Evolutionary conservation across 805 yeast species (phyloP).

Genomic region (Metschnikowia koreensis): DNA sequence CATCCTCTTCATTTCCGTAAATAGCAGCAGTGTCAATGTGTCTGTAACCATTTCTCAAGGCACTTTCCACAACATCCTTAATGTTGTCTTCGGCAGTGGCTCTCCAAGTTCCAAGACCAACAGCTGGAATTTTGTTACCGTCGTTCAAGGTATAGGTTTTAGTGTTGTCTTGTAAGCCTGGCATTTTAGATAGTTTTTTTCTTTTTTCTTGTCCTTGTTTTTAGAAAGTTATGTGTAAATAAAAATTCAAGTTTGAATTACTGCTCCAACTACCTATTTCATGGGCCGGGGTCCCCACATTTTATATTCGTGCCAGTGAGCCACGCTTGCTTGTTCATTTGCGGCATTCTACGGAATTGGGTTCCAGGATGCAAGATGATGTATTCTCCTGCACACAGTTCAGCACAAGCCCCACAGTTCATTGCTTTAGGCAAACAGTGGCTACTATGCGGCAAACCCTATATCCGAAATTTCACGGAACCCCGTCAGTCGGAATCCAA

Average conservation of each 20-base stretch:
- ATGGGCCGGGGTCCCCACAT: not conserved
- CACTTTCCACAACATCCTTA: conserved; percentile 54
- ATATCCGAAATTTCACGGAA: not conserved
- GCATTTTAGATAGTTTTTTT: conserved; percentile 2
- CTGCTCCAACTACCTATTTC: not conserved
- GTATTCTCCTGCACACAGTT: not conserved
- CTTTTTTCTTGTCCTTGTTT: not conserved
- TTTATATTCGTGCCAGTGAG: not conserved
- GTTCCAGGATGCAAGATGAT: not conserved
- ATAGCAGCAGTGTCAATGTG: conserved; percentile 19
- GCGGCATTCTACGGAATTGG: not conserved
- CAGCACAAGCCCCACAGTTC: not conserved
- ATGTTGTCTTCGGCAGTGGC: conserved; percentile 51
- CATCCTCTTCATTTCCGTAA: conserved; percentile 17
- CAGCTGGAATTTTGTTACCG: conserved; percentile 16
- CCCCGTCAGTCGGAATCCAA: not conserved
- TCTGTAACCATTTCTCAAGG: conserved; percentile 42
- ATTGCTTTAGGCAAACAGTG: not conserved
- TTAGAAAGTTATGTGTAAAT: not conserved
- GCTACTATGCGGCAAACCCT: not conserved
- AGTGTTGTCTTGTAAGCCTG: conserved; percentile 13
- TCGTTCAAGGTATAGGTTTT: conserved; percentile 13
- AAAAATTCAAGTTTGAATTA: not conserved
- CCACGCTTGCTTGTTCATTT: conserved; percentile 1
- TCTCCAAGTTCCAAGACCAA: conserved; percentile 51